Percentiles rank a stretch among this genome's conserved stretches.
These are phyloP conservation scores for Aureobasidium vineae DNA, from an alignment of 2,329 filamentous ascomycete genomes.

Conservation along the genomic window DNA sequence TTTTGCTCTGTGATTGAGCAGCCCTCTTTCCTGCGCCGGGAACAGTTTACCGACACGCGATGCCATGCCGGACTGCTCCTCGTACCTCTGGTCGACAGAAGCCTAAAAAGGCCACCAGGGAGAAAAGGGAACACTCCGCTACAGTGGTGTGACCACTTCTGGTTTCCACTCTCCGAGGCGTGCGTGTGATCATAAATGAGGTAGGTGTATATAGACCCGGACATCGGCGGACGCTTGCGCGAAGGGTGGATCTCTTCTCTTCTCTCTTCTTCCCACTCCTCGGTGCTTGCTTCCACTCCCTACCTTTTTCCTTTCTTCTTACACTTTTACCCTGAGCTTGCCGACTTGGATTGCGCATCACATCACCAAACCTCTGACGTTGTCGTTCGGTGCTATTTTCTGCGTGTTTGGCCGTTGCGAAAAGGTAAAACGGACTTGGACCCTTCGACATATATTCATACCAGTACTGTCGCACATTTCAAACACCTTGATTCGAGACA, in stretches of 20 bases:
- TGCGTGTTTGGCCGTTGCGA: constrained; percentile 12
- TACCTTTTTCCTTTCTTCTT: background rate
- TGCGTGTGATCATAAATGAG: constrained; percentile 18
- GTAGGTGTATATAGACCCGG: constrained; percentile 19
- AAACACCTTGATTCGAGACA: background rate
- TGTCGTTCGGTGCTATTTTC: constrained; percentile 21
- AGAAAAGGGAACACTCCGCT: background rate
- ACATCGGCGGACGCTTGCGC: constrained; percentile 22
- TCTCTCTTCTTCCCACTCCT: background rate
- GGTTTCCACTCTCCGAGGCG: background rate
- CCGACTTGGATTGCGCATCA: background rate
- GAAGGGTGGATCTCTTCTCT: constrained; percentile 20
- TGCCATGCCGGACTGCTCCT: constrained; percentile 5
- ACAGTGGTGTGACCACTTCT: background rate
- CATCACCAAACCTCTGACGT: constrained; percentile 23
- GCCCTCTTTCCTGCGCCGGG: constrained; percentile 5
- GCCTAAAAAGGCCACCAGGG: constrained; percentile 1
- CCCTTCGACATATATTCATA: constrained; percentile 6
- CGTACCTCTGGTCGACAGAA: constrained; percentile 23
- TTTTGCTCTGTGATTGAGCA: background rate
- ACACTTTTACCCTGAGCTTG: constrained; percentile 4
- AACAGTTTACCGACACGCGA: constrained; percentile 1
- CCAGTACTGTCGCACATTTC: background rate
- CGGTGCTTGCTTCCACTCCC: background rate
- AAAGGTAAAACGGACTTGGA: constrained; percentile 14